Conservation (phyloP, 2,329 filamentous ascomycete species). For the Scedosporium boydii region DNA sequence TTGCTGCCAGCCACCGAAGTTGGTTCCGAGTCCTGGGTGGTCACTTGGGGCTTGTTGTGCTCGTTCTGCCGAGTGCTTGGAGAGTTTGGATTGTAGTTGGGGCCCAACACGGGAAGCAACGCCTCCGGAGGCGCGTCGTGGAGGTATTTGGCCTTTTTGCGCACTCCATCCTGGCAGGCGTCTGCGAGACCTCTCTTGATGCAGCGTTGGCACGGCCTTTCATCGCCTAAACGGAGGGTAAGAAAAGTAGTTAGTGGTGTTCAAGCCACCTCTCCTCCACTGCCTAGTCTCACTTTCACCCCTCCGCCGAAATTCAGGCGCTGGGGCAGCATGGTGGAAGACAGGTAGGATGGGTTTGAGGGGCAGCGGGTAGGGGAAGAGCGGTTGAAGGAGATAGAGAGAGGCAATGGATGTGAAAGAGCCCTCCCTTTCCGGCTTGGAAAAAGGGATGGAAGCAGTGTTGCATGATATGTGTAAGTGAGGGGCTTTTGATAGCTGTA, state of each 20-base stretch:
- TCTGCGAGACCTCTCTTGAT: slow-evolving; percentile 89
- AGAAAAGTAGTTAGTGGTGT: background rate
- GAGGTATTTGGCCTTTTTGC: slow-evolving; percentile 98
- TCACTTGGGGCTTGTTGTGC: slow-evolving; percentile 34
- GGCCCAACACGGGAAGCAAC: slow-evolving; percentile 72
- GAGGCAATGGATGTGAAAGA: background rate
- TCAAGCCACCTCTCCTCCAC: too few relatives aligned
- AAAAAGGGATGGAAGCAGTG: background rate
- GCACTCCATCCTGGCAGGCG: slow-evolving; percentile 87
- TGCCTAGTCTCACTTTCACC: too few relatives aligned
- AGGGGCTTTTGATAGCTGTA: too few relatives aligned
- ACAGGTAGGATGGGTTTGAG: too few relatives aligned
- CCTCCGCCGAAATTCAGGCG: too few relatives aligned
- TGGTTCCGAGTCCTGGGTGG: slow-evolving; percentile 31
- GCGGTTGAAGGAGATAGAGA: background rate
- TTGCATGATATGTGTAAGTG: background rate
- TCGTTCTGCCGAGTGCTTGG: slow-evolving; percentile 32
- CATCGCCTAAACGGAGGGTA: slow-evolving; percentile 59
- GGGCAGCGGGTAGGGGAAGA: background rate
- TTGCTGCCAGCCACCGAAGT: slow-evolving; percentile 25
- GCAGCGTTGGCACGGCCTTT: slow-evolving; percentile 86
- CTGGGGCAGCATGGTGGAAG: too few relatives aligned
- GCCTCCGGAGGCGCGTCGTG: slow-evolving; percentile 90
- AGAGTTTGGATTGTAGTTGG: slow-evolving; percentile 54
- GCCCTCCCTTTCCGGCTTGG: background rate